Percentiles rank a stretch among this genome's conserved stretches.
phyloP scores from a whole-genome alignment of 2,329 filamentous ascomycete species.

The Aspergillus oerlinghausenensis region DNA sequence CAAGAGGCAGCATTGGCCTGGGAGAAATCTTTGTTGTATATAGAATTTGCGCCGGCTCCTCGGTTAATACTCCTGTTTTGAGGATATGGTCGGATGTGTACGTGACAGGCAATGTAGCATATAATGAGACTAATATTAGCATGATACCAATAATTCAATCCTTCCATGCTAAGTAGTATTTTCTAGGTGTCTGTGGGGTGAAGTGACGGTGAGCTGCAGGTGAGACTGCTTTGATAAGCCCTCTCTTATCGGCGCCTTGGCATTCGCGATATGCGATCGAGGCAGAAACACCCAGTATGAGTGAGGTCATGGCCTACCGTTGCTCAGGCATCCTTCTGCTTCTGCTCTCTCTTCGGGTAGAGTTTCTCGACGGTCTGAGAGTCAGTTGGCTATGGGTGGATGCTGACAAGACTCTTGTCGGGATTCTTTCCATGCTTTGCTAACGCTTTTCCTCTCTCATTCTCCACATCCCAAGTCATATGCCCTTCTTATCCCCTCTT shows the following conservation, averaged over 20 bases:
- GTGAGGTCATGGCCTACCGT: not conserved
- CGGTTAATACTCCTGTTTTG: conserved; percentile 14
- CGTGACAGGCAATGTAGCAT: conserved; percentile 23
- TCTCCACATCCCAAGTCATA: not conserved
- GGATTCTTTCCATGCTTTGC: not conserved
- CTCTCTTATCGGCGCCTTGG: conserved; percentile 23
- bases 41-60: conserved; percentile 24
- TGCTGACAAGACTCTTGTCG: not conserved
- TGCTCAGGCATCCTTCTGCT: not conserved
- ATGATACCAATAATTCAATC: conserved; percentile 20
- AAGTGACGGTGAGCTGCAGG: not conserved
- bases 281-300: not conserved
- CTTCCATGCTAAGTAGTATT: not conserved
- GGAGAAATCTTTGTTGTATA: conserved; percentile 29
- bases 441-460: not conserved
- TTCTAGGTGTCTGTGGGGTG: not conserved
- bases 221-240: conserved; percentile 14
- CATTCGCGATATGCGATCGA: not conserved
- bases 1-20: conserved; percentile 15
- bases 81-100: not conserved
- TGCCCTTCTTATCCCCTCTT: not conserved
- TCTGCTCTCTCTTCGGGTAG: not conserved
- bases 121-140: conserved; percentile 24
- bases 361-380: not conserved
- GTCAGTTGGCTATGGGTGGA: not conserved